Percentiles rank a stretch among this genome's conserved stretches.
These are phyloP conservation scores for Astrocystis sublimbata DNA, from an alignment of 495 filamentous ascomycete genomes.

Conservation along the genomic window DNA sequence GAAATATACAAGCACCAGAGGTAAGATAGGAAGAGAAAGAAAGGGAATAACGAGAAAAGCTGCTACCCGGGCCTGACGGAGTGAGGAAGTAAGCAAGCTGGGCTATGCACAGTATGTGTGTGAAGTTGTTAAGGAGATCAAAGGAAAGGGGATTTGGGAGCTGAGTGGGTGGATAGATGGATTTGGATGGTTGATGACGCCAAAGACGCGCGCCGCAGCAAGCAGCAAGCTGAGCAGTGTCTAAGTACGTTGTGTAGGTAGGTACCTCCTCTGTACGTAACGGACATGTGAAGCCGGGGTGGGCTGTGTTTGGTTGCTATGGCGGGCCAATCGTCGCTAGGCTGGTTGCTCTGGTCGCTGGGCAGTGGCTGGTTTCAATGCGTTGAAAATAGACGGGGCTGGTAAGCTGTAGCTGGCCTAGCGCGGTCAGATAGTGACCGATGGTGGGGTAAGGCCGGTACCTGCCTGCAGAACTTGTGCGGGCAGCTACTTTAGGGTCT, in stretches of 20 bases:
- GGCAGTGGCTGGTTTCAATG: conserved; percentile 17
- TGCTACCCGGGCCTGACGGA: not conserved
- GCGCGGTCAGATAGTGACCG: not conserved
- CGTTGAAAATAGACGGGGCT: conserved; percentile 16
- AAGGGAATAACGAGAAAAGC: not conserved
- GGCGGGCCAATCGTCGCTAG: conserved; percentile 10
- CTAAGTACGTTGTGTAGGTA: too few relatives aligned
- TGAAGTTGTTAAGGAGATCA: not conserved
- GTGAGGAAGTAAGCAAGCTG: not conserved
- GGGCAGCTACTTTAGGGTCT: too few relatives aligned
- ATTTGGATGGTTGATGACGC: too few relatives aligned
- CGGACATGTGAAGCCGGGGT: conserved; percentile 7
- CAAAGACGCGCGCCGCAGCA: conserved; percentile 10
- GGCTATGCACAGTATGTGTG: not conserved
- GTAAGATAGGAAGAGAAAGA: not conserved
- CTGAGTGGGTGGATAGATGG: conserved; percentile 14
- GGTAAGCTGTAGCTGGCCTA: not conserved
- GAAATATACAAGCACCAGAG: not conserved
- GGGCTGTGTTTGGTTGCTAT: not conserved
- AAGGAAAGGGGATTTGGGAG: too few relatives aligned
- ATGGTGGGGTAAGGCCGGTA: not conserved
- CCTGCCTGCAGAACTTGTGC: too few relatives aligned
- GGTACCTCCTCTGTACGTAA: not conserved
- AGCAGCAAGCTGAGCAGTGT: too few relatives aligned
- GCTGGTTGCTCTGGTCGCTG: not conserved